Percentiles rank a stretch among this genome's conserved stretches.
phyloP scores from a whole-genome alignment of 345 rosid species.

The Brassica rapa region DNA sequence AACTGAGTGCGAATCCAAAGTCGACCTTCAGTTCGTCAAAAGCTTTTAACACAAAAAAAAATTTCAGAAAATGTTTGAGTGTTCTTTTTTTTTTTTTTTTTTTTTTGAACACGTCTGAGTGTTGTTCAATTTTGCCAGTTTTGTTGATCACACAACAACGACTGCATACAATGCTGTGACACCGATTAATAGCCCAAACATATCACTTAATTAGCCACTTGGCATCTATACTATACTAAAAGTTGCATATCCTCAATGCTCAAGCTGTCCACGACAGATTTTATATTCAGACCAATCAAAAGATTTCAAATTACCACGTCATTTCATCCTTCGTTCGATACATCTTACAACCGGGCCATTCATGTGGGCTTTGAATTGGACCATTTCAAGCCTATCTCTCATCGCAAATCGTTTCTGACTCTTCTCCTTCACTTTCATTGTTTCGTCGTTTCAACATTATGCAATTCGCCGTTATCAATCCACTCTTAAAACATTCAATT shows the following conservation, averaged over 20 bases:
- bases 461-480: not conserved
- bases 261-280: no score
- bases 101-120: not conserved
- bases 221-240: not conserved
- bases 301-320: no score
- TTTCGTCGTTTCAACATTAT: not conserved
- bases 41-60: no score
- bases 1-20: not conserved
- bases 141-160: no score
- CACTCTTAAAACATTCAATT: no score
- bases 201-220: not conserved
- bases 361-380: no score
- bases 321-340: no score
- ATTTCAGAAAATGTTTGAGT: not conserved
- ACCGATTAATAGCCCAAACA: not conserved
- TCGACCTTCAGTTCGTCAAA: no score
- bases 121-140: not conserved
- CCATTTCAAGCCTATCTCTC: no score
- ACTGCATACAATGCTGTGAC: not conserved
- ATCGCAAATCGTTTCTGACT: not conserved
- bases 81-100: not conserved
- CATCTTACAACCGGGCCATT: no score
- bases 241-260: no score
- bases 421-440: not conserved
- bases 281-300: no score